Base-by-base conservation (phyloP, 2,329 filamentous ascomycete species). In the Epichloe coenophiala region DNA sequence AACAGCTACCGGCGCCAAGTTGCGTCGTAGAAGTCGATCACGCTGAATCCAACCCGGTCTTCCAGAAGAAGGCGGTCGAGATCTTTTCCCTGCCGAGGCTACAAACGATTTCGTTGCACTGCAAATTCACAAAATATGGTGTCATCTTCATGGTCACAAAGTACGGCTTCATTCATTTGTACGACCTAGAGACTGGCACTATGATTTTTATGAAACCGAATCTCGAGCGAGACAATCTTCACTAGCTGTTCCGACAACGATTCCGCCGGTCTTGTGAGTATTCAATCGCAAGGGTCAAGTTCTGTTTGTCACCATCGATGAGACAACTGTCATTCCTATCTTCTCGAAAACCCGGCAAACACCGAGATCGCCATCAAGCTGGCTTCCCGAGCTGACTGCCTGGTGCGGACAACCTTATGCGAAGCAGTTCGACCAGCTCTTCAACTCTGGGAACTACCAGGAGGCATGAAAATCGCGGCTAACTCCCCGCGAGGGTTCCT, bases 191-290 rank as follows among this genome's bases (percentile, higher is more conserved):
- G 74, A 93, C 87, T 7, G 94, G 88, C 52, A 86, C 86, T 12
- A 94, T 88, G 66, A 93, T 98, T 65, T 98, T 96, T 79, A 94
- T 98, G 89, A 17, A 17, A 98, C 77, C 86, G 94, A 60, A 98
- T 98, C 63, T 98, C 93, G 36, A 95, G 89, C 74, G 93, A 98
- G 66, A 98, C 93, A 27, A 97, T 98, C 66, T 98, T 98, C 73
- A 94, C 91, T 23, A 96, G 90, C 19, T 85, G 88, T 45, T 73
- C 83, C 37, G 93, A 98, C 65, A 78, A 79, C 50, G 83, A 89
- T 19, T 94, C 88, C 17, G 81, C 84, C 44, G 94, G 94, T 60
- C 85, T 98, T 55, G 79, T 98, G 49, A 89, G 88, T 59, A 91
- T 17, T 17, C 65, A 98, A 98, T 73, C 84, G 94, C 63, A 95